Evolutionary conservation across 2,329 filamentous ascomycete species (phyloP).

Genomic region (Chrysoporthe austroafricana): DNA sequence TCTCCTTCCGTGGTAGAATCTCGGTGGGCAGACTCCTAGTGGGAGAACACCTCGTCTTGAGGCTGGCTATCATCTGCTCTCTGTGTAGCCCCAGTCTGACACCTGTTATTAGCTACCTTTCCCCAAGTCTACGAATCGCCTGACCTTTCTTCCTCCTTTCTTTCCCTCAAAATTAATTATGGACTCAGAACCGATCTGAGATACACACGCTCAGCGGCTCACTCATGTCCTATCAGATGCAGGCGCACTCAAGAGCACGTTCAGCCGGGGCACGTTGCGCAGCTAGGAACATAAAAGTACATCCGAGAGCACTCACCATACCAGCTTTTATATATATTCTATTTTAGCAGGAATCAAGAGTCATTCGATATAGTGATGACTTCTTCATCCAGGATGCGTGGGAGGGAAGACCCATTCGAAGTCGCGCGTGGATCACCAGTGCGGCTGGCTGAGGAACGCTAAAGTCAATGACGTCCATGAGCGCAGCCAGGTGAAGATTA

Average conservation of each 20-base stretch:
- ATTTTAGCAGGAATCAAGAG: not conserved
- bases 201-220: not conserved
- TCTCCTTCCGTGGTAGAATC: no score
- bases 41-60: no score
- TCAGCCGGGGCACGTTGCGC: not conserved
- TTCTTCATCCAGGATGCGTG: not conserved
- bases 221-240: not conserved
- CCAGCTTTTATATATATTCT: not conserved
- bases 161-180: not conserved
- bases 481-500: not conserved
- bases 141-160: not conserved
- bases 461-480: slow-evolving; percentile 24
- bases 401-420: not conserved
- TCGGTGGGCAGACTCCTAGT: no score
- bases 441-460: slow-evolving; percentile 2
- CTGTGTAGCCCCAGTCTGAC: no score
- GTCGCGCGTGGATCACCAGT: not conserved
- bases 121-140: not conserved
- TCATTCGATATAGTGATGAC: not conserved
- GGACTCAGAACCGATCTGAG: not conserved
- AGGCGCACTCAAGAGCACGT: not conserved
- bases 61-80: no score
- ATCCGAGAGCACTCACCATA: not conserved
- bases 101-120: not conserved
- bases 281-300: not conserved